These are phyloP conservation scores for Cokeromyces recurvatus DNA, from an alignment of 371 early-diverging fungal genomes.

Conservation along the genomic window DNA sequence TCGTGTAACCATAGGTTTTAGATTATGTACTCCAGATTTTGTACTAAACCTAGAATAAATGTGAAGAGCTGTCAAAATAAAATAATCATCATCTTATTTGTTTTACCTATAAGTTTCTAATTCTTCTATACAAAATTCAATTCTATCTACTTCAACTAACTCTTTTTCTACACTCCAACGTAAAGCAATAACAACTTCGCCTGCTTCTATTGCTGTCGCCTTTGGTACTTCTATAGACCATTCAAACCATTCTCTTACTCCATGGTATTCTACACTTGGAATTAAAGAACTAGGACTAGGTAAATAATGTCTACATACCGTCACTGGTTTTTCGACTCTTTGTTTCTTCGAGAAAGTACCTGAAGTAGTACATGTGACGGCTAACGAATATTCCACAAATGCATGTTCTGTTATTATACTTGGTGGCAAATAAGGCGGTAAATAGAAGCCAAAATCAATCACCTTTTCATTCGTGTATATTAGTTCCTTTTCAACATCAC, in stretches of 20 bases:
- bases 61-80: no score
- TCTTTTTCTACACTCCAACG: slow-evolving; percentile 45
- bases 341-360: slow-evolving; percentile 24
- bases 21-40: slow-evolving; percentile 26
- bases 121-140: slow-evolving; percentile 32
- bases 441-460: slow-evolving; percentile 39
- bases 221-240: slow-evolving; percentile 39
- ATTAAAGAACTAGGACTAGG: slow-evolving; percentile 38
- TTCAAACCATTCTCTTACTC: slow-evolving; percentile 37
- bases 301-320: slow-evolving; percentile 34
- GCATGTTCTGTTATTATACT: slow-evolving; percentile 30
- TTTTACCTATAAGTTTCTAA: slow-evolving; percentile 29
- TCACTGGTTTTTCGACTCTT: slow-evolving; percentile 22
- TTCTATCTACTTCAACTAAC: slow-evolving; percentile 26
- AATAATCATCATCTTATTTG: not conserved
- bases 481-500: slow-evolving; percentile 41
- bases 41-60: slow-evolving; percentile 22
- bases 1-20: slow-evolving; percentile 23
- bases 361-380: slow-evolving; percentile 24
- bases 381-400: slow-evolving; percentile 30
- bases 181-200: slow-evolving; percentile 32
- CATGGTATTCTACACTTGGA: slow-evolving; percentile 28
- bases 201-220: slow-evolving; percentile 35
- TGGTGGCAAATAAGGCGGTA: slow-evolving; percentile 32
- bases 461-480: slow-evolving; percentile 26